phyloP scores from a whole-genome alignment of 805 yeast species.

The Pichia nanzhaoensis region DNA sequence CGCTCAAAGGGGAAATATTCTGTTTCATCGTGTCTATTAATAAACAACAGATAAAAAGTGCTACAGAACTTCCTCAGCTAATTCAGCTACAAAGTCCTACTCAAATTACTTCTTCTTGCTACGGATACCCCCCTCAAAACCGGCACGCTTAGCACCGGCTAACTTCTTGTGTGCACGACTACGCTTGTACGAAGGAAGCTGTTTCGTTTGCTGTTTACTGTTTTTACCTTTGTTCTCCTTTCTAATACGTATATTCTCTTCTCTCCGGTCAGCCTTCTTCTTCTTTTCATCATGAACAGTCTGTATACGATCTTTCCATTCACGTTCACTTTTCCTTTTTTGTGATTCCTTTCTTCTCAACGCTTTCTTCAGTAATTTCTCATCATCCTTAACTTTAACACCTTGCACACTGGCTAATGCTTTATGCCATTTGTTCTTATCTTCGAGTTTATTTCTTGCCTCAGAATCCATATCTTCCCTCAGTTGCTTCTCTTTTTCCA shows the following conservation, averaged over 20 bases:
- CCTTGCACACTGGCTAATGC: conserved; percentile 88
- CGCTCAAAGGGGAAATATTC: too few relatives aligned
- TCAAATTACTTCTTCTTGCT: conserved; percentile 15
- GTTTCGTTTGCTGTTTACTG: conserved; percentile 65
- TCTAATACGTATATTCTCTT: conserved; percentile 81
- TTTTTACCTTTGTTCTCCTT: conserved; percentile 79
- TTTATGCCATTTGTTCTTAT: conserved; percentile 78
- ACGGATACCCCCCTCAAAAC: conserved; percentile 67
- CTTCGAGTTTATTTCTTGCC: conserved; percentile 52
- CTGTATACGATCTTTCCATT: conserved; percentile 88
- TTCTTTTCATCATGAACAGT: conserved; percentile 67
- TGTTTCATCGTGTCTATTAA: too few relatives aligned
- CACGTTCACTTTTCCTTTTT: conserved; percentile 80
- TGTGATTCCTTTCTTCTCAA: conserved; percentile 74
- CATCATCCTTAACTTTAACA: conserved; percentile 81
- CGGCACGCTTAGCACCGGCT: conserved; percentile 42
- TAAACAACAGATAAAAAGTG: too few relatives aligned
- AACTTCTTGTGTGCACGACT: conserved; percentile 24
- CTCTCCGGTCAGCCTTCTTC: conserved; percentile 79
- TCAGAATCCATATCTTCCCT: conserved; percentile 52
- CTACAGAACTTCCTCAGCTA: too few relatives aligned
- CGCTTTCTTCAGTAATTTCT: conserved; percentile 77
- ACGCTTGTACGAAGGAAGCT: conserved; percentile 57
- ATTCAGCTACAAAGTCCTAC: neutral
- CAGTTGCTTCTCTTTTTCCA: conserved; percentile 68